Evolutionary conservation across 2,329 filamentous ascomycete genomes (phyloP).

Genomic region (Knufia petricola): DNA sequence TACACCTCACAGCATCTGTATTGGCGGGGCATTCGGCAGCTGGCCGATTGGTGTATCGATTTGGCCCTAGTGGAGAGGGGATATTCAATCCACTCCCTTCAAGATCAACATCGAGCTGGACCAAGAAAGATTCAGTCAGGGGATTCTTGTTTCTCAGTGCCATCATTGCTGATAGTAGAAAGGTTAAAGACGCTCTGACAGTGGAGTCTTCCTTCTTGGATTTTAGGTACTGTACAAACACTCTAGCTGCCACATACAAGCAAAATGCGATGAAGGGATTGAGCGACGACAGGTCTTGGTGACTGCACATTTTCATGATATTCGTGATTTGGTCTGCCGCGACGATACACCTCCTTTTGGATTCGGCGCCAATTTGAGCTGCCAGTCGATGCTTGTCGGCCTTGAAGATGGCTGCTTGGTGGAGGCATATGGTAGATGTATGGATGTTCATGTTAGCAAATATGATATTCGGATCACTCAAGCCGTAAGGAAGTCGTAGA

Average conservation of each 20-base stretch:
- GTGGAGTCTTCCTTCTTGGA: constrained; percentile 74
- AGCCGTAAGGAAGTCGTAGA: constrained; percentile 66
- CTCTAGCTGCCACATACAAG: constrained; percentile 86
- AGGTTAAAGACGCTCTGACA: constrained; percentile 73
- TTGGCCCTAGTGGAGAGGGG: constrained; percentile 7
- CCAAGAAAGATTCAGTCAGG: constrained; percentile 85
- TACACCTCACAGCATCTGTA: constrained; percentile 20
- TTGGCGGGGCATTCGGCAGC: constrained; percentile 18
- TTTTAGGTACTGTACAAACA: constrained; percentile 95
- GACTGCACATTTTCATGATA: constrained; percentile 91
- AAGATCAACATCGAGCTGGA: constrained; percentile 85
- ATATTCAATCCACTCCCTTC: constrained; percentile 44
- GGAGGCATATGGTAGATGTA: constrained; percentile 92
- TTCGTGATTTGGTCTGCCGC: constrained; percentile 88
- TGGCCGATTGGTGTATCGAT: constrained; percentile 5
- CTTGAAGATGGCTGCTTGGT: constrained; percentile 96
- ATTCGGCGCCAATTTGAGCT: constrained; percentile 69
- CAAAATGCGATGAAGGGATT: constrained; percentile 95
- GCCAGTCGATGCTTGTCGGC: constrained; percentile 80
- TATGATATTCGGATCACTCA: constrained; percentile 72
- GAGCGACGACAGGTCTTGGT: constrained; percentile 82
- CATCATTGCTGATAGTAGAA: constrained; percentile 82
- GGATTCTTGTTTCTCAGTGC: constrained; percentile 81
- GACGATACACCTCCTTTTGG: constrained; percentile 84
- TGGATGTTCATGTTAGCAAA: constrained; percentile 97